Conservation (phyloP, 106 monocot species). For the Apostasia ramifera region DNA sequence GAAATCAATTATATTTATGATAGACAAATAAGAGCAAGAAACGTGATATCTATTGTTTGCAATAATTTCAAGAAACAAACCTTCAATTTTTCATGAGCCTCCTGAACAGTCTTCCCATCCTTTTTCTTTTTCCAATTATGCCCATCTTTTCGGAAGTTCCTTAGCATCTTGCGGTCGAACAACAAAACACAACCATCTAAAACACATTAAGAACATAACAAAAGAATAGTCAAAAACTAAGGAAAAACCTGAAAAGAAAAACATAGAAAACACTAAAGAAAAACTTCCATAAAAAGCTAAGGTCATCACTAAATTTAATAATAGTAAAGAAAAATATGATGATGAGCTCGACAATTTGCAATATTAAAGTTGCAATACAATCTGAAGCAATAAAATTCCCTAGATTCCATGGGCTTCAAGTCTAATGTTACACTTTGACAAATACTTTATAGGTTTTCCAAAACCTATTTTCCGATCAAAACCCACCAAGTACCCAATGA, state of each 20-base stretch:
- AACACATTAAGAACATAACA: slow-evolving; percentile 7
- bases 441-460: too few species aligned
- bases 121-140: slow-evolving; percentile 98
- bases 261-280: neutral
- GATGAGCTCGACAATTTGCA: neutral
- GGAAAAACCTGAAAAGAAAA: neutral
- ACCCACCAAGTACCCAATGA: too few species aligned
- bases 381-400: neutral
- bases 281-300: neutral
- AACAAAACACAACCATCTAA: slow-evolving; percentile 75
- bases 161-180: slow-evolving; percentile 81
- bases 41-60: too few species aligned
- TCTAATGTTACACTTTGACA: too few species aligned
- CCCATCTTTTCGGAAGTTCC: slow-evolving; percentile 92
- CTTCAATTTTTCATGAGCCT: slow-evolving; percentile 97
- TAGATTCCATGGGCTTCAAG: too few species aligned
- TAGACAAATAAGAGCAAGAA: too few species aligned
- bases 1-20: too few species aligned
- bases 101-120: slow-evolving; percentile 97
- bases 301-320: neutral
- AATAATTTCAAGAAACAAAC: slow-evolving; percentile 18
- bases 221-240: neutral
- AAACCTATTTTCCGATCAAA: too few species aligned
- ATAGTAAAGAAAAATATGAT: neutral
- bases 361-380: neutral